Evolutionary conservation across 495 filamentous ascomycete genomes (phyloP).

Genomic region (Apodospora peruviana): DNA sequence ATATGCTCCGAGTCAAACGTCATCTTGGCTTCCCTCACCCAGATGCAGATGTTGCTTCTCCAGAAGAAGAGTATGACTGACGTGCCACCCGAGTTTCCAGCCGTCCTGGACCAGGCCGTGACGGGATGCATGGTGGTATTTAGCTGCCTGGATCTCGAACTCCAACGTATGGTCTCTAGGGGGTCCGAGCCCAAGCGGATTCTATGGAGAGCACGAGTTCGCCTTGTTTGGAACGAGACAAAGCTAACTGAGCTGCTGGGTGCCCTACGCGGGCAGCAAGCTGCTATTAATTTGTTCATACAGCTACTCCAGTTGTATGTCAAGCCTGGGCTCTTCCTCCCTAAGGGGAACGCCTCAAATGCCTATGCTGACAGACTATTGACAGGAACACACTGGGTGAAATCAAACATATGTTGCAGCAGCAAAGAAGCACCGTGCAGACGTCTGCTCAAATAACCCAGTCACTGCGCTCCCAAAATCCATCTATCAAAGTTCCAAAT

Average conservation of each 20-base stretch:
- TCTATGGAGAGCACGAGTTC: neutral
- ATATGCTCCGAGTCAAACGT: conserved; percentile 6
- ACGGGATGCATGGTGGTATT: conserved; percentile 7
- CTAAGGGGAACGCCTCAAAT: neutral
- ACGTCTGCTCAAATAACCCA: neutral
- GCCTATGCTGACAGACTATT: neutral
- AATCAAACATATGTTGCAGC: conserved; percentile 1
- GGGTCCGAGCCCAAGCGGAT: neutral
- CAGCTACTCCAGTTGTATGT: conserved; percentile 4
- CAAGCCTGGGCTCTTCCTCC: neutral
- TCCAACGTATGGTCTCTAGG: neutral
- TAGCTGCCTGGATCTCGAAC: conserved; percentile 7
- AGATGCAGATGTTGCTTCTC: conserved; percentile 3
- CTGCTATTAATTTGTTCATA: conserved; percentile 1
- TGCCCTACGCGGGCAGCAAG: conserved; percentile 1
- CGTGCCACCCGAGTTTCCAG: conserved; percentile 1
- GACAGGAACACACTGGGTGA: conserved; percentile 4
- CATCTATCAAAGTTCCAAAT: neutral
- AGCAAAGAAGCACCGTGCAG: neutral
- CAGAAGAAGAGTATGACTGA: neutral
- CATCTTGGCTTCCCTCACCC: conserved; percentile 5
- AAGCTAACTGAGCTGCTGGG: conserved; percentile 2
- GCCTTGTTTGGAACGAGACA: conserved; percentile 2
- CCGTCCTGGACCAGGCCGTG: conserved; percentile 4
- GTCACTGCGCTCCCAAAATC: conserved; percentile 1